Evolutionary conservation across 1,139 yeast genomes (phyloP).

Genomic region (Saccharomyces hybrid): DNA sequence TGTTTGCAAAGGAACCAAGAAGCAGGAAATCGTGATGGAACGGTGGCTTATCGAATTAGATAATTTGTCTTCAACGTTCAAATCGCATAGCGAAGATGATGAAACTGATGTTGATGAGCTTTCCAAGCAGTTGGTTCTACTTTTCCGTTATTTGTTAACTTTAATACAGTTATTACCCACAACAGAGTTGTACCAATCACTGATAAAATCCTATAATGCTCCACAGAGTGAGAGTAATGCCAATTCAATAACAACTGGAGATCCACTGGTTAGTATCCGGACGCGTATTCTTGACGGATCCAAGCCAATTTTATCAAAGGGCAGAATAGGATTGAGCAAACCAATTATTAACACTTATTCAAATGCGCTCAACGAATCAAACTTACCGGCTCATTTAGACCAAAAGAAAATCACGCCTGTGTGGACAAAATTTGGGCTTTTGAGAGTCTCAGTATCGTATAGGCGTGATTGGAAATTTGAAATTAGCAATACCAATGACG

Average conservation of each 20-base stretch:
- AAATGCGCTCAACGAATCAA: constrained; percentile 33
- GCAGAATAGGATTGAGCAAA: constrained; percentile 76
- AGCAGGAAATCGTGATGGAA: constrained; percentile 78
- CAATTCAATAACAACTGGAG: constrained; percentile 20
- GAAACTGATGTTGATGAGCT: constrained; percentile 14
- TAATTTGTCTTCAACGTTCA: constrained; percentile 28
- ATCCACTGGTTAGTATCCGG: constrained; percentile 33
- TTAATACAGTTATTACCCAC: constrained; percentile 65
- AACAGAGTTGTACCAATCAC: constrained; percentile 44
- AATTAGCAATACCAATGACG: constrained; percentile 43
- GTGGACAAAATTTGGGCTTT: constrained; percentile 64
- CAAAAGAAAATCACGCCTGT: constrained; percentile 63
- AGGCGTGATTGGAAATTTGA: constrained; percentile 64
- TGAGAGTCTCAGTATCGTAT: constrained; percentile 71
- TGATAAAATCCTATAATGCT: constrained; percentile 21
- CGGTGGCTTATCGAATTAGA: constrained; percentile 87
- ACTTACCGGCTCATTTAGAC: constrained; percentile 45
- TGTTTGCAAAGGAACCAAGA: constrained; percentile 49
- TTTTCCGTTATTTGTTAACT: constrained; percentile 69
- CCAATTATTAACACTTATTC: constrained; percentile 44
- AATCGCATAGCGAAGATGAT: constrained; percentile 10
- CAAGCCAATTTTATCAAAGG: constrained; percentile 69
- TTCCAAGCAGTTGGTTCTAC: constrained; percentile 50
- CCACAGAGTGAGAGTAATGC: constrained; percentile 18
- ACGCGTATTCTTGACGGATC: constrained; percentile 70